phyloP scores from a whole-genome alignment of 2,329 filamentous ascomycete genomes.

The Simplicillium sp. region DNA sequence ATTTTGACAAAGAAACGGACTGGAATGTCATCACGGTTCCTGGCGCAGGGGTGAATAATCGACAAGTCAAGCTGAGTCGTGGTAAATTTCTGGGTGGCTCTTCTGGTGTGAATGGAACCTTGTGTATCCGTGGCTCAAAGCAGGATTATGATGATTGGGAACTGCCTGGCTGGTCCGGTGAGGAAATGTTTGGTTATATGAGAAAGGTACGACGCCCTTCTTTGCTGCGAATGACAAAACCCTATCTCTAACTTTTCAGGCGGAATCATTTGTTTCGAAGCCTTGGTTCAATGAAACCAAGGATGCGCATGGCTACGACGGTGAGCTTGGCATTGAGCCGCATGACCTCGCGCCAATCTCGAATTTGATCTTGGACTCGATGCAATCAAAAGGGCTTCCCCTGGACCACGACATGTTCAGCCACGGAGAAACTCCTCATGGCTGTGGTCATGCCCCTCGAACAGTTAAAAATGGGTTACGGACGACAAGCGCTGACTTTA shows the following conservation, averaged over 20 bases:
- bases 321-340: conserved; percentile 45
- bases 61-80: conserved; percentile 36
- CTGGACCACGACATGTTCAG: conserved; percentile 52
- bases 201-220: conserved; percentile 29
- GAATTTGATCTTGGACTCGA: conserved; percentile 41
- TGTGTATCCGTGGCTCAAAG: conserved; percentile 37
- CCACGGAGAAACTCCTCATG: conserved; percentile 36
- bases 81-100: conserved; percentile 40
- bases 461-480: conserved; percentile 42
- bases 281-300: conserved; percentile 43
- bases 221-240: neutral
- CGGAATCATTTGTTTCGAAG: conserved; percentile 49
- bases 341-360: conserved; percentile 51
- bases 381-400: conserved; percentile 42
- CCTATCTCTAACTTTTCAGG: conserved; percentile 15
- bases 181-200: conserved; percentile 48
- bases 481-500: conserved; percentile 43
- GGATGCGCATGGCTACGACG: conserved; percentile 37
- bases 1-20: conserved; percentile 37
- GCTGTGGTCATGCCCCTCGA: conserved; percentile 44
- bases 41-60: conserved; percentile 25
- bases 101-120: conserved; percentile 38
- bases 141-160: conserved; percentile 46
- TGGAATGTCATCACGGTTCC: conserved; percentile 39
- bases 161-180: conserved; percentile 43